Evolutionary conservation across 2,329 filamentous ascomycete species (phyloP).

Genomic region (Cercospora beticola): DNA sequence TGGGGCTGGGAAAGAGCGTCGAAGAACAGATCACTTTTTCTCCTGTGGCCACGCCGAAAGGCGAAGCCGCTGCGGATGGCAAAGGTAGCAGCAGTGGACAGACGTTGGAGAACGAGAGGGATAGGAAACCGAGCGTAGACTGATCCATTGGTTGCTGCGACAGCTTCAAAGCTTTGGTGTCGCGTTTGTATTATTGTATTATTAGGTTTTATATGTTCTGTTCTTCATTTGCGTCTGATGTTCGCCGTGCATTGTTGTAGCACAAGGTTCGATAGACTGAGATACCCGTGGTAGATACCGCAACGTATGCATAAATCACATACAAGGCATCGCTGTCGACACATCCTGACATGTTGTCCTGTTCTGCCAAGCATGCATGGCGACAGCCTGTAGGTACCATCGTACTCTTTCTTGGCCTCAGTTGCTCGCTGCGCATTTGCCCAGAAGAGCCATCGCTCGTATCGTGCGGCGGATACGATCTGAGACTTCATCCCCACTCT

Average conservation of each 20-base stretch:
- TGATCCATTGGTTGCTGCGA: neutral
- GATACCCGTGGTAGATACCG: neutral
- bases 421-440: neutral
- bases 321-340: neutral
- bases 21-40: conserved; percentile 29
- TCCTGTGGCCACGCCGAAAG: neutral
- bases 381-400: neutral
- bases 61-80: neutral
- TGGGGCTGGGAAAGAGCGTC: conserved; percentile 38
- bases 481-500: neutral
- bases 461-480: neutral
- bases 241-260: neutral
- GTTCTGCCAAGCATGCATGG: neutral
- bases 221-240: neutral
- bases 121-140: neutral
- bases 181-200: neutral
- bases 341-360: neutral
- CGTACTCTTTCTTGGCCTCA: neutral
- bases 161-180: neutral
- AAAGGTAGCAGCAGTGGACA: neutral
- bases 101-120: neutral
- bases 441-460: neutral
- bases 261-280: neutral
- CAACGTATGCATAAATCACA: neutral
- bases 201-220: neutral